Evolutionary conservation across 164 flowering plant genomes (phyloP).

Genomic region (Nymphaea colorata): DNA sequence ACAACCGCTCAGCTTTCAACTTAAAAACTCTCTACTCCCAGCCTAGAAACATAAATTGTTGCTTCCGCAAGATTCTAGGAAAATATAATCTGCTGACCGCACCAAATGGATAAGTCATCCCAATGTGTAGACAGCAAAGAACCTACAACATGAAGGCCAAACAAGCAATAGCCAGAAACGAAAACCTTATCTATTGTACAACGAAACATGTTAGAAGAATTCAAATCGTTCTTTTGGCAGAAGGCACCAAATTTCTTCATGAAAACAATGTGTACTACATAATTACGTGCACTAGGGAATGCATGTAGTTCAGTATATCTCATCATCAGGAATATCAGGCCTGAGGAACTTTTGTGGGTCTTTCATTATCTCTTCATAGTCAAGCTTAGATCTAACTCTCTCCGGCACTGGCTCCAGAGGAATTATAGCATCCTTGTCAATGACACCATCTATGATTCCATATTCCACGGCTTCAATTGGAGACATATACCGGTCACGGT

Average conservation of each 20-base stretch:
- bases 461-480: slow-evolving; percentile 92
- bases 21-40: too few relatives aligned
- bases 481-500: slow-evolving; percentile 90
- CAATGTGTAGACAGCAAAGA: too few relatives aligned
- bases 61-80: too few relatives aligned
- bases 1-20: too few relatives aligned
- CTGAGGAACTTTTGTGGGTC: slow-evolving; percentile 64
- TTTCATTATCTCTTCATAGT: slow-evolving; percentile 37
- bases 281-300: slow-evolving; percentile 5
- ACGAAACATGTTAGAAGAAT: not conserved
- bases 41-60: too few relatives aligned
- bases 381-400: slow-evolving; percentile 38
- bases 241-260: not conserved
- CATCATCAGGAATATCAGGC: slow-evolving; percentile 90
- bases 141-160: not conserved
- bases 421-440: slow-evolving; percentile 70
- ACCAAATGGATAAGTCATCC: too few relatives aligned
- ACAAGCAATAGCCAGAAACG: not conserved
- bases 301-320: slow-evolving; percentile 42
- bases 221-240: not conserved
- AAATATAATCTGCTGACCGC: too few relatives aligned
- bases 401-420: slow-evolving; percentile 78
- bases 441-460: slow-evolving; percentile 81
- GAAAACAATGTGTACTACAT: not conserved
- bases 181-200: not conserved